Conservation (phyloP, 2,329 filamentous ascomycete species). For the Pestalotiopsis sp. region DNA sequence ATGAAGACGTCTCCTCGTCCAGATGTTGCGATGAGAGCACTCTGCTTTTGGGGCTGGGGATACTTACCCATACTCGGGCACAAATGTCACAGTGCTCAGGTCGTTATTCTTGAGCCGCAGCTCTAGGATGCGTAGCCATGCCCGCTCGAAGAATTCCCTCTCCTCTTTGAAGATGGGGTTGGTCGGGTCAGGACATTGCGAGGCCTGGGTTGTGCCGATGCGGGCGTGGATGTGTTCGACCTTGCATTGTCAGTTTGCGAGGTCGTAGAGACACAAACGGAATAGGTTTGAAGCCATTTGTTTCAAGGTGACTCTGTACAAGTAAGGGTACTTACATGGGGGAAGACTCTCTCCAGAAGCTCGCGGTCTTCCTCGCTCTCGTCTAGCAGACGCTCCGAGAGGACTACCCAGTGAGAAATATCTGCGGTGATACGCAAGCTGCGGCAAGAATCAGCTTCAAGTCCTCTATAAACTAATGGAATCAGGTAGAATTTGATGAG, state of each 20-base stretch:
- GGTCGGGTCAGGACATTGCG: slow-evolving; percentile 35
- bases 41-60: background rate
- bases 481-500: too few species aligned
- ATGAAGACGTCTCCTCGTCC: too few species aligned
- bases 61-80: slow-evolving; percentile 4
- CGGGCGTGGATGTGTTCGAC: slow-evolving; percentile 35
- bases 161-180: slow-evolving; percentile 29
- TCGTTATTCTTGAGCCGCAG: slow-evolving; percentile 5
- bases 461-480: too few species aligned
- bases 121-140: slow-evolving; percentile 21
- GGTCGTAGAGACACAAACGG: background rate
- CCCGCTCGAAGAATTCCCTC: slow-evolving; percentile 30
- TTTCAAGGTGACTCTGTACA: background rate
- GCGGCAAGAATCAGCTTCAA: background rate
- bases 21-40: background rate
- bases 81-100: background rate
- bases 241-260: slow-evolving; percentile 15
- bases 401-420: slow-evolving; percentile 27
- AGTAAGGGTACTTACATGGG: slow-evolving; percentile 24
- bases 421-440: slow-evolving; percentile 26
- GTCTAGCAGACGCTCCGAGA: slow-evolving; percentile 21
- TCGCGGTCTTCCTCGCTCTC: slow-evolving; percentile 19
- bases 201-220: slow-evolving; percentile 36
- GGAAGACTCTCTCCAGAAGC: slow-evolving; percentile 24
- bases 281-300: background rate